A percentile compares a stretch with the other conserved stretches of the same genome.
Conservation (phyloP, 2,329 filamentous ascomycete genomes). For the Xylariales sp. region DNA sequence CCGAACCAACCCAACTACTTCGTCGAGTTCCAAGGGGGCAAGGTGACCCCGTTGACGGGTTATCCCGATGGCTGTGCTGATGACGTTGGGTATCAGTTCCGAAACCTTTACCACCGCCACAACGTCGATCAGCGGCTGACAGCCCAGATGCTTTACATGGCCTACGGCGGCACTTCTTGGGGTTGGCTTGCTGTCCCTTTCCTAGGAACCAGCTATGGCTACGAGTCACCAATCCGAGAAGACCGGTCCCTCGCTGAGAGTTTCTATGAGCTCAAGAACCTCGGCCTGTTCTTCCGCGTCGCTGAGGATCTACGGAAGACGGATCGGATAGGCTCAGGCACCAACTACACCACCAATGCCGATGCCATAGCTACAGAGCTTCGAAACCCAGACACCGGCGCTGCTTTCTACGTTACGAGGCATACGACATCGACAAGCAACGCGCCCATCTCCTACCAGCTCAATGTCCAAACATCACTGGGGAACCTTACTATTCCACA, state of each 20-base stretch:
- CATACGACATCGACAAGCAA: conserved; percentile 6
- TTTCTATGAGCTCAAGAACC: conserved; percentile 67
- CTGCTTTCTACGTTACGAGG: conserved; percentile 15
- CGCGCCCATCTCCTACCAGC: conserved; percentile 15
- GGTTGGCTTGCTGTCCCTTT: conserved; percentile 70
- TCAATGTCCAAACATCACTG: background rate
- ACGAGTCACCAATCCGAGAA: conserved; percentile 59
- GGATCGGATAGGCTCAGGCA: background rate
- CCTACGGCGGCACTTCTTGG: conserved; percentile 79
- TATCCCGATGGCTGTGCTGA: background rate
- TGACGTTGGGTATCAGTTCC: background rate
- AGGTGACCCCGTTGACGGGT: background rate
- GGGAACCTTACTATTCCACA: conserved; percentile 18
- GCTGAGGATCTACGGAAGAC: background rate
- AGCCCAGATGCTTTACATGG: background rate
- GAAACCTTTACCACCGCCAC: background rate
- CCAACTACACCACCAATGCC: background rate
- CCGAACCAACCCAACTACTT: background rate
- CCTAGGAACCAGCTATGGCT: conserved; percentile 56
- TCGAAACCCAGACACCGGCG: conserved; percentile 5
- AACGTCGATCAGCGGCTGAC: background rate
- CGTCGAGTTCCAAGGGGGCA: background rate
- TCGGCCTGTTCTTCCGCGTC: background rate
- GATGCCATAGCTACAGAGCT: background rate
- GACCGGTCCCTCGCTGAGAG: conserved; percentile 68